Conservation (phyloP, 495 filamentous ascomycete species). For the Mytilinidion resinicola region DNA sequence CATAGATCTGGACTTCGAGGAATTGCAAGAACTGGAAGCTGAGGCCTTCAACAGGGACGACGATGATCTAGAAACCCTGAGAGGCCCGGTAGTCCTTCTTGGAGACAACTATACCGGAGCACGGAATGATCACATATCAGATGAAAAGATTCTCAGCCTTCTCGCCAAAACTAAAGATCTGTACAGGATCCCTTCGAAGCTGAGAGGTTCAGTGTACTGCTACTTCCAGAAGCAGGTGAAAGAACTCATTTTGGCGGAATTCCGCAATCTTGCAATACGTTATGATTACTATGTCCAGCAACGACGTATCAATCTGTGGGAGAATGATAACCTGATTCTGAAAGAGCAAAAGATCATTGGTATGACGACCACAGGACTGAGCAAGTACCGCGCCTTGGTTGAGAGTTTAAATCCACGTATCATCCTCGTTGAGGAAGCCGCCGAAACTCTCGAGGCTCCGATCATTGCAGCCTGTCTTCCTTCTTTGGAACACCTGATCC, state of each 20-base stretch:
- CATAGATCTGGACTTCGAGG: constrained; percentile 58
- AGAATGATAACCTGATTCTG: constrained; percentile 48
- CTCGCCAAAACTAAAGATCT: constrained; percentile 41
- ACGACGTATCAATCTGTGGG: constrained; percentile 50
- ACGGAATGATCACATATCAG: constrained; percentile 1
- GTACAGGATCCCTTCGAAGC: constrained; percentile 47
- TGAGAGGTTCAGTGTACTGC: constrained; percentile 56
- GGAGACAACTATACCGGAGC: constrained; percentile 45
- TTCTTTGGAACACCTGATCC: constrained; percentile 63
- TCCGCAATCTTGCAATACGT: constrained; percentile 39
- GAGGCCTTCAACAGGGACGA: constrained; percentile 46
- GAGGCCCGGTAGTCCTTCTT: constrained; percentile 44
- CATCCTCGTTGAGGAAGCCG: constrained; percentile 70
- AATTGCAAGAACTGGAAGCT: constrained; percentile 58
- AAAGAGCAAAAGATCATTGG: constrained; percentile 56
- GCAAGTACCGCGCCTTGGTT: constrained; percentile 74
- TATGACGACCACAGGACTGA: constrained; percentile 78
- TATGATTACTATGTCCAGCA: constrained; percentile 42
- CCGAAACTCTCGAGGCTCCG: constrained; percentile 63
- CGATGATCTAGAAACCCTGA: constrained; percentile 51
- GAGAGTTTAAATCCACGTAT: constrained; percentile 61
- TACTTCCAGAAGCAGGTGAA: constrained; percentile 46
- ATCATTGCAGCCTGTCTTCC: constrained; percentile 59
- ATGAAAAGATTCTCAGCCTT: constrained; percentile 35
- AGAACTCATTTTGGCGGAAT: constrained; percentile 34